Evolutionary conservation across 257 asterid genomes (phyloP).

Genomic region (Solanum pinnatisectum): DNA sequence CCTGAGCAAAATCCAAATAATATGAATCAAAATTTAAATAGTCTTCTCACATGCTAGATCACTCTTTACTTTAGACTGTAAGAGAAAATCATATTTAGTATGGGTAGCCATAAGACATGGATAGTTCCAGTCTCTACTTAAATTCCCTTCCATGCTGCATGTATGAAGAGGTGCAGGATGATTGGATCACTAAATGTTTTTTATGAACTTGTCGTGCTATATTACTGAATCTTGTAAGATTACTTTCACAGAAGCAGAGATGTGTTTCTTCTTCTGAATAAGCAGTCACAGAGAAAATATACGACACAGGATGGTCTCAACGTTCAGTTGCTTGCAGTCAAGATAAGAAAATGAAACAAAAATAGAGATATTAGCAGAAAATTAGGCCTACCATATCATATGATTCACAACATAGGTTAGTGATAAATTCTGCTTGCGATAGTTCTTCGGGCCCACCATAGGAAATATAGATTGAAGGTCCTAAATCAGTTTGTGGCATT

Average conservation of each 20-base stretch:
- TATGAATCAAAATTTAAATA: constrained; percentile 7
- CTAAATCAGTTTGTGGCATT: constrained; percentile 50
- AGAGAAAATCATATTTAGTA: not conserved
- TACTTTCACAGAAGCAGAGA: not conserved
- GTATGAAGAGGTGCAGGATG: not conserved
- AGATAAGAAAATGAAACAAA: not conserved
- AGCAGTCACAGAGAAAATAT: not conserved
- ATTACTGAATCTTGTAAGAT: not conserved
- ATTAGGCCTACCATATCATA: constrained; percentile 65
- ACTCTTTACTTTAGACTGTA: not conserved
- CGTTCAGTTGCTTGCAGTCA: not conserved
- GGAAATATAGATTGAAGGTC: constrained; percentile 74
- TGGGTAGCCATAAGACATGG: not conserved
- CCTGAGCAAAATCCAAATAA: constrained; percentile 46
- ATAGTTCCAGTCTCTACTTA: not conserved
- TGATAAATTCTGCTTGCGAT: constrained; percentile 49
- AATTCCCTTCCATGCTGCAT: not conserved
- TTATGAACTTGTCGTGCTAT: not conserved
- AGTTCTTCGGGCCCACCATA: constrained; percentile 77
- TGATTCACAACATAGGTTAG: constrained; percentile 65
- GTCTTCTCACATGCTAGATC: not conserved
- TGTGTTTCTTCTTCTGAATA: not conserved
- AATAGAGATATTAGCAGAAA: constrained; percentile 1
- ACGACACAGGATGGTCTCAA: not conserved
- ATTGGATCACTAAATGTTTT: not conserved